Percentiles rank a stretch among this genome's conserved stretches.
Evolutionary conservation across 1,284 basidiomycete species (phyloP).

Genomic region (Veloboletus limbatus): DNA sequence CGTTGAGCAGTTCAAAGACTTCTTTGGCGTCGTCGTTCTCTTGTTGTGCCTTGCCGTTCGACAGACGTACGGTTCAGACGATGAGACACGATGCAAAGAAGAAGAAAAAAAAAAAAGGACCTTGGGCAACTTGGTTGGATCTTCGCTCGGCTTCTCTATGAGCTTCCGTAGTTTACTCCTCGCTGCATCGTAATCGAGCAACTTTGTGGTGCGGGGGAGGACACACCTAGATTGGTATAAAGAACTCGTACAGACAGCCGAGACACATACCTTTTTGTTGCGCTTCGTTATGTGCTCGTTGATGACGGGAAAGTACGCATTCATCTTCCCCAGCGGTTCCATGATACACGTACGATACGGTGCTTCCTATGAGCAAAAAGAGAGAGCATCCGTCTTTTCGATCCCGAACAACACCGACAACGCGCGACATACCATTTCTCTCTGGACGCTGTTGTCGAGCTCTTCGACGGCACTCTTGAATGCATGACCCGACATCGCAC

Average conservation of each 20-base stretch:
- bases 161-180: conserved; percentile 87
- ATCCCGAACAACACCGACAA: background rate
- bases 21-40: conserved; percentile 93
- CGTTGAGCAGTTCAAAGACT: conserved; percentile 91
- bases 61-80: conserved; percentile 3
- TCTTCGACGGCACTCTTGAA: conserved; percentile 97
- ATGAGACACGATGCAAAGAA: background rate
- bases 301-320: conserved; percentile 90
- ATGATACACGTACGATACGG: conserved; percentile 94
- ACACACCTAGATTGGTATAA: background rate
- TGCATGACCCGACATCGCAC: conserved; percentile 95
- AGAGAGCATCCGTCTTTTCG: background rate
- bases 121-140: conserved; percentile 86
- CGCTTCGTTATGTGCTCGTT: conserved; percentile 95
- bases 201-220: no score
- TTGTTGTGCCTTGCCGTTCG: conserved; percentile 72
- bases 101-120: conserved; percentile 41
- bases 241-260: background rate
- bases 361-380: conserved; percentile 61
- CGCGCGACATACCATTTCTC: conserved; percentile 69
- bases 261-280: conserved; percentile 81
- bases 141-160: conserved; percentile 91
- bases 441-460: conserved; percentile 79
- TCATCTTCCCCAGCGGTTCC: conserved; percentile 95
- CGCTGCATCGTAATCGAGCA: conserved; percentile 94